These are phyloP conservation scores for Fusarium tjaetaba DNA, from an alignment of 2,329 filamentous ascomycete species.

Conservation along the genomic window DNA sequence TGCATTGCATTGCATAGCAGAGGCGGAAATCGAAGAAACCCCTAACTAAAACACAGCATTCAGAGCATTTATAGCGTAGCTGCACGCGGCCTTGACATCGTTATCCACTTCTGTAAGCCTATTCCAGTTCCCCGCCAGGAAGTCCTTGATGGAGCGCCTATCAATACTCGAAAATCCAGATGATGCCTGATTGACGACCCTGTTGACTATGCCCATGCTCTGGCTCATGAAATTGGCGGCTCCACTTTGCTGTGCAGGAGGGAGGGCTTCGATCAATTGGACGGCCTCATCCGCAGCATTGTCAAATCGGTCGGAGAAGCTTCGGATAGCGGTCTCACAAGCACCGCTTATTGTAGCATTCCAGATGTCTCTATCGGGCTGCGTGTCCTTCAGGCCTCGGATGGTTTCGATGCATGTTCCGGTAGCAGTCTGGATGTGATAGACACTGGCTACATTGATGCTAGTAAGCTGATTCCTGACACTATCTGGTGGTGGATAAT, in stretches of 20 bases:
- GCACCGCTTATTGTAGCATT: rapidly evolving
- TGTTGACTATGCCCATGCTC: not conserved
- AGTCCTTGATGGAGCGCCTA: rapidly evolving
- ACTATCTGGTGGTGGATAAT: too few species aligned
- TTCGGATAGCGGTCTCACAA: rapidly evolving
- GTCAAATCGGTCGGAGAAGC: rapidly evolving
- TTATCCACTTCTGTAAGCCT: not conserved
- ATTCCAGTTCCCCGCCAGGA: not conserved
- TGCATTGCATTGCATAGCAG: not conserved
- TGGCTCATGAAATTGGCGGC: not conserved
- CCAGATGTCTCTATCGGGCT: not conserved
- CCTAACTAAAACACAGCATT: rapidly evolving
- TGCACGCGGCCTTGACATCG: rapidly evolving
- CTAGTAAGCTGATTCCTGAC: not conserved
- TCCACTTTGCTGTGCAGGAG: rapidly evolving
- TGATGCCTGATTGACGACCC: rapidly evolving
- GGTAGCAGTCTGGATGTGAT: not conserved
- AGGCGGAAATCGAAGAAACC: rapidly evolving
- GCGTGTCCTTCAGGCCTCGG: rapidly evolving
- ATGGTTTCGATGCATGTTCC: not conserved
- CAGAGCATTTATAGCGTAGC: rapidly evolving
- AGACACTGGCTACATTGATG: rapidly evolving
- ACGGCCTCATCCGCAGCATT: not conserved
- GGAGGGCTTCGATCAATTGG: rapidly evolving
- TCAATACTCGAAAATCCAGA: rapidly evolving